Evolutionary conservation across 768 basidiomycete genomes (phyloP).

Genomic region (Cyclocybe cylindracea): DNA sequence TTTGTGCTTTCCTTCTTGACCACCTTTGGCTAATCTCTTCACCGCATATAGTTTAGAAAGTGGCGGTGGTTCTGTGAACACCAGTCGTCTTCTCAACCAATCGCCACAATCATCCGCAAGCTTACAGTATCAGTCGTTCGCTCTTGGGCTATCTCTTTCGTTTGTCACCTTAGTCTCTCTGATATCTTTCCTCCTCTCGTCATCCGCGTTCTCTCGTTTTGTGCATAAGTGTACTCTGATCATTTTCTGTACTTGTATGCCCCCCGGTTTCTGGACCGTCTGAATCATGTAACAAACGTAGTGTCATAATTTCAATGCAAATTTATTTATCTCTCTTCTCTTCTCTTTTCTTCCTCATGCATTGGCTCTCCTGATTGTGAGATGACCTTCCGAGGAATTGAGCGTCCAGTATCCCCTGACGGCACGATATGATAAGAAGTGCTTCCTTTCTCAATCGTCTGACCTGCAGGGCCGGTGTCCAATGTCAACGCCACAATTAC

Average conservation of each 20-base stretch:
- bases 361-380: neutral
- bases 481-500: too few relatives aligned
- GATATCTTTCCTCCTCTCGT: neutral
- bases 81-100: too few relatives aligned
- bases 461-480: too few relatives aligned
- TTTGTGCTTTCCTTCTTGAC: neutral
- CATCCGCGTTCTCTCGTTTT: neutral
- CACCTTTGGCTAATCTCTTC: neutral
- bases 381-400: too few relatives aligned
- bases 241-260: slow-evolving; percentile 6
- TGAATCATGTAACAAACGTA: neutral
- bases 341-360: neutral
- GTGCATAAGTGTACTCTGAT: slow-evolving; percentile 2
- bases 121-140: neutral
- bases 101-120: too few relatives aligned
- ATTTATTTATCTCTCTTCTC: neutral
- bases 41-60: slow-evolving; percentile 2
- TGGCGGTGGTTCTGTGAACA: too few relatives aligned
- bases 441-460: too few relatives aligned
- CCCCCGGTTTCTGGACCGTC: neutral
- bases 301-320: too few relatives aligned
- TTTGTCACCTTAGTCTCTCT: neutral
- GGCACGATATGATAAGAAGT: too few relatives aligned
- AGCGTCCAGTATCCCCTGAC: too few relatives aligned
- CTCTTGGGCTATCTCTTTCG: neutral